Evolutionary conservation across 345 rosid species (phyloP), one percentile per base, ranked within the genome.

Genomic region (Viola odorata): DNA sequence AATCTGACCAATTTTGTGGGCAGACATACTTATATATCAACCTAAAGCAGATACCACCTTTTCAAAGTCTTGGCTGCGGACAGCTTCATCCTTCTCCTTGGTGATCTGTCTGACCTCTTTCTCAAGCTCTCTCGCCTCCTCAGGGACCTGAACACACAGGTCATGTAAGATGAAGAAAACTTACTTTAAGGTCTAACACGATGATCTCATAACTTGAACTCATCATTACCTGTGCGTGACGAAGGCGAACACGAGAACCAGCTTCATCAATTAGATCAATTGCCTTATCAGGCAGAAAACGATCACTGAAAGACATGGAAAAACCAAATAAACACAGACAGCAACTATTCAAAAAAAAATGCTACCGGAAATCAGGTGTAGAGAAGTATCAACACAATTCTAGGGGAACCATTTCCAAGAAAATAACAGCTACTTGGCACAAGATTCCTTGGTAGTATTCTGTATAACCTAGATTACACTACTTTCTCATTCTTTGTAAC

Each of bases 221-320:
- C 53, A 44, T 44, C 53, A 64, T 37, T 50, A 85, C 99, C 97
- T 90, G 91, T 45, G 89, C 96, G 74, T 94, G 96, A 64, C 87
- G 95, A 67, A 94, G 91, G 41, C 96, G 85, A 75, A 94, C 99
- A 40, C 99, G 88, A 76, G 99, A 94, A 61, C 99, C 99, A 68
- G 97, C 99, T 81, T 94, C 99, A 82, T 94, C 97, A 51, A 94
- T 81, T 92, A 94, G 81, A 73, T 94, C 99, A 55, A 94, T 94
- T 6, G 99, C 99, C 80, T 95, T 95, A 68, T 95, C 97, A 6
- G 99, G 99, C 50, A 95, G 89, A 76, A 95, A 95, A 37, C 96
- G 96, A 64, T 91, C 97, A 84, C 99, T 95, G 76, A 37, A 72
- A 59, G 9, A 52, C 50, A 41, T 48, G 52, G 14, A 12, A 38